Evolutionary conservation across 306 rosid species (phyloP).

Genomic region (Leucaena leucocephala): DNA sequence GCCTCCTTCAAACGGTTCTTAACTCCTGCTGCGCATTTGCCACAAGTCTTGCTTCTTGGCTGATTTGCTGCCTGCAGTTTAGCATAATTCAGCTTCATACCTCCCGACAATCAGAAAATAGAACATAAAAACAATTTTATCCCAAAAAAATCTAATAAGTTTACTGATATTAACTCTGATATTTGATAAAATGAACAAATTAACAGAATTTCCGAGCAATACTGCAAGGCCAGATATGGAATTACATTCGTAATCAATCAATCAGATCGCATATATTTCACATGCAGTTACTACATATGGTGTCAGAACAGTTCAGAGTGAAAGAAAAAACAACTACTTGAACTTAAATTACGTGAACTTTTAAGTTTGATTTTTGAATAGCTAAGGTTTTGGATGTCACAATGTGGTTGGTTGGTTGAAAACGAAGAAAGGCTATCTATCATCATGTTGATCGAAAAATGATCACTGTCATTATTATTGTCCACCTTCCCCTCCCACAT

Average conservation of each 20-base stretch:
- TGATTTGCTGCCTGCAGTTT: constrained; percentile 54
- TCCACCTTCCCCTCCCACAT: not conserved
- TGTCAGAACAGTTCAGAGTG: not conserved
- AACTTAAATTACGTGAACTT: too few relatives aligned
- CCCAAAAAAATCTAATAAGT: not conserved
- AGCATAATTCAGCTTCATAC: constrained; percentile 34
- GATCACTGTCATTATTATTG: constrained; percentile 21
- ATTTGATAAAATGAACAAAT: not conserved
- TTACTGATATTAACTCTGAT: not conserved
- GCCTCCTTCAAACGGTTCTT: constrained; percentile 77
- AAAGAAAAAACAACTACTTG: not conserved
- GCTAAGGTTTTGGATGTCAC: not conserved
- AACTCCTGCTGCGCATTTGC: constrained; percentile 41
- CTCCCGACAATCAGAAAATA: constrained; percentile 18
- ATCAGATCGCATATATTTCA: not conserved
- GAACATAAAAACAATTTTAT: not conserved
- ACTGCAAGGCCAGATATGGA: not conserved
- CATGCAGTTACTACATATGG: constrained; percentile 5
- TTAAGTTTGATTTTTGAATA: not conserved
- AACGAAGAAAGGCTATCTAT: not conserved
- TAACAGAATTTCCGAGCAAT: not conserved
- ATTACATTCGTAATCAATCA: not conserved
- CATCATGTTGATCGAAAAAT: not conserved
- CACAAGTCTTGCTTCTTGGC: constrained; percentile 40
- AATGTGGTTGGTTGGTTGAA: not conserved